A percentile compares a stretch with the other conserved stretches of the same genome.
These are phyloP conservation scores for Venturia carpophila DNA, from an alignment of 2,329 filamentous ascomycete genomes.

Conservation along the genomic window DNA sequence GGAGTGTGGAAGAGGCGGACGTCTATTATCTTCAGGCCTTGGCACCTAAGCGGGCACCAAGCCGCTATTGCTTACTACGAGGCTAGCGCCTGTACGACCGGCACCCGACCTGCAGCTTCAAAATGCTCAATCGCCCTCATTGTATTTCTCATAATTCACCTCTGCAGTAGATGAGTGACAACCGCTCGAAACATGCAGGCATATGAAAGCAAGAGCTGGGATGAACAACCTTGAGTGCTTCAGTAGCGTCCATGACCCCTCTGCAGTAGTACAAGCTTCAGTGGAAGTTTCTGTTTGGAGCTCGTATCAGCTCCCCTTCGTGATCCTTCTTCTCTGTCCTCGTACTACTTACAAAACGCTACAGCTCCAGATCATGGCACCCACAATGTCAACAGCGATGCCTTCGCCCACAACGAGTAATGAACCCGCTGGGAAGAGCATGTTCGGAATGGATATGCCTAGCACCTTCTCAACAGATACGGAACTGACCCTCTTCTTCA, in stretches of 20 bases:
- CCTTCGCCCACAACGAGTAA: not conserved
- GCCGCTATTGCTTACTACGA: not conserved
- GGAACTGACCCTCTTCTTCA: slow-evolving; percentile 27
- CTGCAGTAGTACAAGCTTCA: not conserved
- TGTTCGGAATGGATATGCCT: slow-evolving; percentile 22
- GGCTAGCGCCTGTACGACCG: not conserved
- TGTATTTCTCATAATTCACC: not conserved
- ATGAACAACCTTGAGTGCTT: not conserved
- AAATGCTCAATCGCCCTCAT: slow-evolving; percentile 4
- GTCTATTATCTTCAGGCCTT: not conserved
- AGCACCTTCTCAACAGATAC: slow-evolving; percentile 26
- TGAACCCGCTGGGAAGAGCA: not conserved
- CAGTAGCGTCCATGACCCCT: not conserved
- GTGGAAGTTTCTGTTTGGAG: not conserved
- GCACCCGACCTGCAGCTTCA: not conserved
- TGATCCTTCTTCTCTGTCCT: not conserved
- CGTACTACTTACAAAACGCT: not conserved
- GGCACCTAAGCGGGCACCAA: not conserved
- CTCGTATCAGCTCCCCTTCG: not conserved
- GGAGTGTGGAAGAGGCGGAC: not conserved
- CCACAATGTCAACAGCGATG: not conserved
- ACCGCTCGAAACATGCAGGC: not conserved
- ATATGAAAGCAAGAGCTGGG: not conserved
- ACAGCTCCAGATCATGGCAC: not conserved
- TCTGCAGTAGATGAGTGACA: too few species aligned